Base-by-base conservation (phyloP, 108 stramenopile genomes). In the Seminavis robusta region DNA sequence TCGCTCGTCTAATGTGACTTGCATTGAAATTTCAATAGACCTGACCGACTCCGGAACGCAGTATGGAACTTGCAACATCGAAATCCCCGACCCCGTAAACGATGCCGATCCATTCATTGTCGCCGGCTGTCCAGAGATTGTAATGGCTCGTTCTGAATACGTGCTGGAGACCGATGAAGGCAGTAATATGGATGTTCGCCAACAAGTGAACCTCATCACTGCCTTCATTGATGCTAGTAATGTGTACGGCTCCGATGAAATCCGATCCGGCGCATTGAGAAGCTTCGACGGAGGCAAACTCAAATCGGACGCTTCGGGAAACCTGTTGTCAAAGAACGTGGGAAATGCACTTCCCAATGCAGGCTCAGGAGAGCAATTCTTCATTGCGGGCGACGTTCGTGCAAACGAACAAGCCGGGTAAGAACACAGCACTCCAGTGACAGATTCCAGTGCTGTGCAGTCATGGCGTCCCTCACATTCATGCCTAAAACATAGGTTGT, bases 371-470 rank as follows among this genome's bases (percentile, higher is more conserved):
- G n/a, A n/a, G n/a, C n/a, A n/a, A n/a, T n/a, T n/a, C n/a, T 67
- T 66, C 51, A 23, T 70, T 2, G 61, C 74, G 3, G 74, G 74
- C 23, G 74, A 76, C 47, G 47, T 43, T 8, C 74, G 74, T 20
- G 74, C 54, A n/a, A 76, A 76, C 46, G 69, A 65, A 42, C 68
- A 76, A 47, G 34, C 59, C 20, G 69, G 47, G n/a, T n/a, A n/a
- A n/a, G n/a, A n/a, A n/a, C n/a, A n/a, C n/a, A n/a, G n/a, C n/a
- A n/a, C n/a, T n/a, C n/a, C n/a, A n/a, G n/a, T n/a, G n/a, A n/a
- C n/a, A n/a, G n/a, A n/a, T n/a, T n/a, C n/a, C n/a, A n/a, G n/a
- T n/a, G n/a, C n/a, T n/a, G n/a, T n/a, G n/a, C n/a, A n/a, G n/a
- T n/a, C n/a, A n/a, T n/a, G n/a, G n/a, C n/a, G n/a, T n/a, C n/a